Conservation (phyloP, 2,329 filamentous ascomycete species). For the Endocalyx cinctus region DNA sequence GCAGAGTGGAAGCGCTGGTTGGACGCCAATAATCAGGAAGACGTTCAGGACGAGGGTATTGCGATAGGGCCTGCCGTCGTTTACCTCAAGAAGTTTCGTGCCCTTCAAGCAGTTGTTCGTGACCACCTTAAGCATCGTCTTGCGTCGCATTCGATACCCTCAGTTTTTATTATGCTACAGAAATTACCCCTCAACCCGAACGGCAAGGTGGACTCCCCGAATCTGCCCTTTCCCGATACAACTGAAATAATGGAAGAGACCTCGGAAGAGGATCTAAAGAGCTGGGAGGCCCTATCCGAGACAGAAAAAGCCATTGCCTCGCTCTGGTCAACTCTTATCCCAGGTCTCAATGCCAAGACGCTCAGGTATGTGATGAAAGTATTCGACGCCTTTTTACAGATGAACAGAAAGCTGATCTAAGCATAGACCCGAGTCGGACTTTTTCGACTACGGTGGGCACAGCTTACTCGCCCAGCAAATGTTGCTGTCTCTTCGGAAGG, state of each 20-base stretch:
- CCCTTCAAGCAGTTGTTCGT: constrained; percentile 47
- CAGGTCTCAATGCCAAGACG: constrained; percentile 61
- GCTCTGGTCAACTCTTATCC: constrained; percentile 70
- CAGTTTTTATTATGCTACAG: constrained; percentile 66
- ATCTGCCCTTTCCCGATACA: constrained; percentile 75
- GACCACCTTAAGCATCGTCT: constrained; percentile 68
- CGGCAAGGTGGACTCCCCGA: constrained; percentile 76
- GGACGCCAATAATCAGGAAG: constrained; percentile 46
- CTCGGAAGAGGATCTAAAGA: constrained; percentile 37
- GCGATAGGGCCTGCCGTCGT: constrained; percentile 39
- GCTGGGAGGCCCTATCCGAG: constrained; percentile 37
- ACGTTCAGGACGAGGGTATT: constrained; percentile 48
- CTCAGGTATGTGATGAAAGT: constrained; percentile 31
- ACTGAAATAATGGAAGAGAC: constrained; percentile 53
- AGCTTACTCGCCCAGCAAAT: constrained; percentile 78
- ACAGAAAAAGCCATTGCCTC: constrained; percentile 65
- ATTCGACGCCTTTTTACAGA: constrained; percentile 1
- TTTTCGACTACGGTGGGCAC: constrained; percentile 79
- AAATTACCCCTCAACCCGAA: constrained; percentile 80
- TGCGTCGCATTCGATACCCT: constrained; percentile 71
- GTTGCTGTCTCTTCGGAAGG: constrained; percentile 59
- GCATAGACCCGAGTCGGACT: constrained; percentile 45
- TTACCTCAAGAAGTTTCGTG: constrained; percentile 40
- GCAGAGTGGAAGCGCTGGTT: constrained; percentile 70
- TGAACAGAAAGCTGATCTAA: no score